Evolutionary conservation across 495 filamentous ascomycete genomes (phyloP), one percentile per base, ranked within the genome.

Genomic region (Penicillium turbatum): DNA sequence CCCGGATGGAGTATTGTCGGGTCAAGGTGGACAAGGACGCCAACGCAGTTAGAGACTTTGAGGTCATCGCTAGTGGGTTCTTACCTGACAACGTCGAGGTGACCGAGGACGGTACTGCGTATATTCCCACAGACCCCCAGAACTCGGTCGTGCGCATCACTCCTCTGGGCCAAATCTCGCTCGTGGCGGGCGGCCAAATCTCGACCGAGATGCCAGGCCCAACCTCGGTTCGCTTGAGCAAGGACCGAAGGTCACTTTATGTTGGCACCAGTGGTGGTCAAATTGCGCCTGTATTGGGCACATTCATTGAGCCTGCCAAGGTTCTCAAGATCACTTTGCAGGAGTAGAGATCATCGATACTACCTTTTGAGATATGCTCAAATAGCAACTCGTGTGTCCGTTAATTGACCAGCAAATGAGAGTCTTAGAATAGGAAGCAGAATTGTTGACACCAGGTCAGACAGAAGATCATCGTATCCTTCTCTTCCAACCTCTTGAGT

Each of bases 71-170:
- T 5, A 67, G 66, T 47, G 59, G 61, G 5, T 61, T 64, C 45
- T 45, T 63, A 13, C 56, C 60, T 0, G 72, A 76, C 42, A 68
- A 67, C 51, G 54, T 76, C 29, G 64, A 67, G 11, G 32, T 74
- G 31, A 54, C 59, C 27, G 34, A 56, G 5, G 69, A 72, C 50
- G 72, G 72, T n/a, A 67, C 56, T 15, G 66, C 70, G 2, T 76
- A 69, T 45, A 54, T 75, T 35, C 62, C 63, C 5, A 70, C 70
- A 6, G 65, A 66, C 26, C 45, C 53, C n/a, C 56, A 64, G 29
- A 67, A 64, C 37, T 66, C 64, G 8, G 53, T 63, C 6, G 57
- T 69, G 39, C 55, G 62, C 8, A 53, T 69, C 31, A 59, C 56
- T 10, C 62, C 63, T 3, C 61, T 46, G 9, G 64, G 62, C 11